Base-by-base conservation (phyloP, 257 asterid genomes). In the Parsonsia alboflavescens region DNA sequence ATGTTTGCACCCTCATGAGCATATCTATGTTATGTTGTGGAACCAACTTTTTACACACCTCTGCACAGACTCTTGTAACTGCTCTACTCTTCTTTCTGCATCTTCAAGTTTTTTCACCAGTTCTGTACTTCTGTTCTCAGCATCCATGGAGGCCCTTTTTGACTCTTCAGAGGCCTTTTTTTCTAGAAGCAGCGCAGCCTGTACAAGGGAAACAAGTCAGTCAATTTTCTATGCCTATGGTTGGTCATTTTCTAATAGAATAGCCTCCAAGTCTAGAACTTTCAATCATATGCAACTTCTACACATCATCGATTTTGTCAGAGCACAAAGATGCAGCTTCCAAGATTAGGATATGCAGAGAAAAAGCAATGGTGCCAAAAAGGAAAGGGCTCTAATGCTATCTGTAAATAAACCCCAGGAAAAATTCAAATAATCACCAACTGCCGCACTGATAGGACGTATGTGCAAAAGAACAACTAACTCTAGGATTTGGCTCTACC, bases 1-100 rank as follows among this genome's bases (percentile, higher is more conserved):
- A 10, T 63, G 68, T 6, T 7, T 33, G 68, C 11, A 7, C 39
- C 17, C 56, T 50, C 19, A 50, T 50, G 56, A 2, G 1, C 24
- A 13, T 33, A 36, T 63, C 68, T 30, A 4, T 63, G 30, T 15
- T 63, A 16, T 63, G 24, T 9, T 12, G 33, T 6, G 1, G 46
- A 45, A 13, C 12, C 68, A 30, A 63, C 68, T 15, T 17, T 66
- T 39, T 66, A 65, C 81, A 73, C 70, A 94, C 99, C 99, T 95
- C 82, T 88, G 98, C 57, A 85, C 77, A 42, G 96, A 90, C 80
- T 87, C 98, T 83, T 89, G 98, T 72, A 95, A 91, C 84, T 89
- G 96, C 61, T 86, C 89, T 42, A 79, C 86, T 86, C 91, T 95
- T 42, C 86, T 89, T 77, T 86, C 93, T 16, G 96, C 84, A 75